A percentile compares a stretch with the other conserved stretches of the same genome.
Evolutionary conservation across 129 eudicot genomes (phyloP).

Genomic region (Lonicera japonica): DNA sequence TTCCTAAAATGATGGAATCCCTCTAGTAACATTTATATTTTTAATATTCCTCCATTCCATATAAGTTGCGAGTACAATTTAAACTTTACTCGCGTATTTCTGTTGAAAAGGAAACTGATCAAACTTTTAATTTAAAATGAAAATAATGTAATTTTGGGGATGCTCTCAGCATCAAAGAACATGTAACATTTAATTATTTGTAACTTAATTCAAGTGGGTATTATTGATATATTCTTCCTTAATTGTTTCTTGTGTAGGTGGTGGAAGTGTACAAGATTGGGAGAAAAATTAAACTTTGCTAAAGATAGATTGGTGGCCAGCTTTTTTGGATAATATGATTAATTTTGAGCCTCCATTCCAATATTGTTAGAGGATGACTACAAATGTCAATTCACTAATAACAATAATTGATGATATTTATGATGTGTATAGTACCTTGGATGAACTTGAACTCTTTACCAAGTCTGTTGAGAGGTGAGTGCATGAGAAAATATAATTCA

Average conservation of each 20-base stretch:
- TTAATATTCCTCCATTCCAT: no score
- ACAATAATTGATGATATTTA: conserved; percentile 12
- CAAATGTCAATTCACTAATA: neutral
- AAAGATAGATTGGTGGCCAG: conserved; percentile 9
- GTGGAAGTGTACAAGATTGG: neutral
- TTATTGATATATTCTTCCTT: neutral
- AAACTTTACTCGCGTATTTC: no score
- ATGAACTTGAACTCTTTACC: conserved; percentile 13
- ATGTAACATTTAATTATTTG: no score
- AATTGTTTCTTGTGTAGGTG: neutral
- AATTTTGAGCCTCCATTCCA: conserved; percentile 8
- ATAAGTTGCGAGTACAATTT: no score
- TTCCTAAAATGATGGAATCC: no score
- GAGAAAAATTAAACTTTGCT: conserved; percentile 3
- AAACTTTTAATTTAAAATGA: no score
- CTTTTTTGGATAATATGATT: conserved; percentile 9
- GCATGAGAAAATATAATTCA: no score
- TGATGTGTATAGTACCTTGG: conserved; percentile 12
- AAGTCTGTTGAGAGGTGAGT: conserved; percentile 7
- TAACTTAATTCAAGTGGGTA: no score
- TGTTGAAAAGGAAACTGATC: no score
- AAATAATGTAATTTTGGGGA: no score
- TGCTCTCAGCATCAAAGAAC: no score
- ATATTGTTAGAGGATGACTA: neutral
- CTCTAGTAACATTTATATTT: no score